These are phyloP conservation scores for Calycina herbarum DNA, from an alignment of 2,329 filamentous ascomycete species.

Conservation along the genomic window DNA sequence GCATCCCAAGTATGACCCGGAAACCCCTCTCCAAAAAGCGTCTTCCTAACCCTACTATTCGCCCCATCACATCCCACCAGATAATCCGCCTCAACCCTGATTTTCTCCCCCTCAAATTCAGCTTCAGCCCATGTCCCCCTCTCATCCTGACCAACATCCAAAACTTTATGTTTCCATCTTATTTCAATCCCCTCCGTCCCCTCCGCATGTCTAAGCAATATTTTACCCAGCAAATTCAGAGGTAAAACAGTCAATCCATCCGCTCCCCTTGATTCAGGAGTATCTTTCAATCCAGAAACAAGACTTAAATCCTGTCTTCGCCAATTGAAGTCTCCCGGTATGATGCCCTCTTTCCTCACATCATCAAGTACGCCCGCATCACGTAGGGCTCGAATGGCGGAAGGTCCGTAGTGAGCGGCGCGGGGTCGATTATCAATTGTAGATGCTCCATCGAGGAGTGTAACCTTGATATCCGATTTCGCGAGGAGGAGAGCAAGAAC, in stretches of 20 bases:
- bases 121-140: constrained; percentile 48
- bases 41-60: constrained; percentile 48
- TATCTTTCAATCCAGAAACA: constrained; percentile 37
- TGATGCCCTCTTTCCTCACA: constrained; percentile 44
- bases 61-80: constrained; percentile 58
- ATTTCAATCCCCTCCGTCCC: constrained; percentile 39
- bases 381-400: constrained; percentile 57
- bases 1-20: constrained; percentile 40
- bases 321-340: constrained; percentile 46
- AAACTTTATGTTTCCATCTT: constrained; percentile 49
- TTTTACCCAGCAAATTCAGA: constrained; percentile 43
- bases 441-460: constrained; percentile 55
- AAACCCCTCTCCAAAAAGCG: constrained; percentile 52
- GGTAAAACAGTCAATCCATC: constrained; percentile 46
- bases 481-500: constrained; percentile 53
- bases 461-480: constrained; percentile 49
- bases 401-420: constrained; percentile 60
- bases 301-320: constrained; percentile 41
- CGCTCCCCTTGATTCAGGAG: constrained; percentile 34
- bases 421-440: constrained; percentile 60
- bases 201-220: constrained; percentile 43
- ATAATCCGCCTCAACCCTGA: constrained; percentile 49
- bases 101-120: constrained; percentile 40
- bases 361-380: constrained; percentile 61
- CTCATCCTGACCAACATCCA: constrained; percentile 48